A percentile compares a stretch with the other conserved stretches of the same genome.
Evolutionary conservation across 2,329 filamentous ascomycete species (phyloP).

Genomic region (Spiromastix sp.): DNA sequence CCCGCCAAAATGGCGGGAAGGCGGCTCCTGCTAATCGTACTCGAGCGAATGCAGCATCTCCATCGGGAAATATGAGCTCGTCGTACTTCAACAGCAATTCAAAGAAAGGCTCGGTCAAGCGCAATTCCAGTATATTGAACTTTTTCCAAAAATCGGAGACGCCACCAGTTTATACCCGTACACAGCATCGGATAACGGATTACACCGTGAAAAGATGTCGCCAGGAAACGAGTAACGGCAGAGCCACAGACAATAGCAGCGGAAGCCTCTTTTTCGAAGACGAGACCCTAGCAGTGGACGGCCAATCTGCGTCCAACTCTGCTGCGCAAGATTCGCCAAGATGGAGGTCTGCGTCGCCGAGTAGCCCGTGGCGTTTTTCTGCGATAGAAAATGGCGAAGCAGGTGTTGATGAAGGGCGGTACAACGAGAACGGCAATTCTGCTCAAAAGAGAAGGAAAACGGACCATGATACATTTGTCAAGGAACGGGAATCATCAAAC

Average conservation of each 20-base stretch:
- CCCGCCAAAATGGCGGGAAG: too few species aligned
- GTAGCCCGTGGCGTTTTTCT: constrained; percentile 24
- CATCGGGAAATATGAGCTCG: too few species aligned
- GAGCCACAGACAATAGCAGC: constrained; percentile 5
- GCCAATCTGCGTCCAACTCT: background rate
- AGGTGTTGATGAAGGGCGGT: constrained; percentile 18
- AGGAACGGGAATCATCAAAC: background rate
- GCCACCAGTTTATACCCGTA: constrained; percentile 36
- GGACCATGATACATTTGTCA: background rate
- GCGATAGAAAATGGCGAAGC: background rate
- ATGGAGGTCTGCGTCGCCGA: constrained; percentile 20
- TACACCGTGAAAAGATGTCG: constrained; percentile 22
- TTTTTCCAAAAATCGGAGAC: constrained; percentile 64
- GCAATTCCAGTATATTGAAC: constrained; percentile 58
- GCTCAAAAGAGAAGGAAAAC: constrained; percentile 23
- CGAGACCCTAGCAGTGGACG: constrained; percentile 12
- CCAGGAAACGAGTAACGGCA: constrained; percentile 20
- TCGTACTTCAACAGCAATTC: constrained; percentile 4
- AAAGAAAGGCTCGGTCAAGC: background rate
- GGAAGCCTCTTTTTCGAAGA: constrained; percentile 28
- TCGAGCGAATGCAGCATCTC: too few species aligned
- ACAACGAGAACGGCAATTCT: constrained; percentile 22
- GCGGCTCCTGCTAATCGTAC: too few species aligned
- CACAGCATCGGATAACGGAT: constrained; percentile 46
- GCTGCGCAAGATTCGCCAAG: constrained; percentile 2